phyloP scores from a whole-genome alignment of 2,329 filamentous ascomycete species.

The Leptographium galeiforme region DNA sequence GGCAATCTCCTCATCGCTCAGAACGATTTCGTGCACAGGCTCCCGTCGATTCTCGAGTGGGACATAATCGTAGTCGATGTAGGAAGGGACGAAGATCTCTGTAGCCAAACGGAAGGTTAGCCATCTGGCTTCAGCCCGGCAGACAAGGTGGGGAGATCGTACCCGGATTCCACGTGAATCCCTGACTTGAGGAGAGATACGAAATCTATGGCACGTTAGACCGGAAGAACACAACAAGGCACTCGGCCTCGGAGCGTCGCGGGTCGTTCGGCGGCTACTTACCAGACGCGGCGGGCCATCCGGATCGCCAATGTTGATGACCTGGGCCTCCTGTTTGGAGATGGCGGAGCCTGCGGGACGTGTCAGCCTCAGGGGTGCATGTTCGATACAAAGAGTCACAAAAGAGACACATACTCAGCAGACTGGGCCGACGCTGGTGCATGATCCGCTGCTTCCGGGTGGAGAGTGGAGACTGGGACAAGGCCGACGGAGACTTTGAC shows the following conservation, averaged over 20 bases:
- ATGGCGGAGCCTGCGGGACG: constrained; percentile 48
- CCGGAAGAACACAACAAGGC: too few species aligned
- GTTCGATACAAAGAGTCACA: not conserved
- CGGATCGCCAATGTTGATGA: constrained; percentile 63
- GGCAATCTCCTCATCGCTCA: constrained; percentile 65
- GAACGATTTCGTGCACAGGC: constrained; percentile 62
- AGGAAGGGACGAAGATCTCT: constrained; percentile 74
- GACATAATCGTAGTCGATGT: constrained; percentile 60
- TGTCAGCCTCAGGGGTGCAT: not conserved
- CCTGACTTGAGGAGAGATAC: constrained; percentile 66
- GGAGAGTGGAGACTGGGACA: constrained; percentile 23
- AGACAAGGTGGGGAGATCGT: constrained; percentile 10
- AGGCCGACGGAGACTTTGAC: constrained; percentile 42
- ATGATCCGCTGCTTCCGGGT: constrained; percentile 27
- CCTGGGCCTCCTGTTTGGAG: constrained; percentile 63
- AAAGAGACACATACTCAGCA: constrained; percentile 39
- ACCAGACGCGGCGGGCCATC: constrained; percentile 63
- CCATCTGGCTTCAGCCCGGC: too few species aligned
- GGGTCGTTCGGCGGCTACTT: constrained; percentile 17
- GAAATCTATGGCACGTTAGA: constrained; percentile 43
- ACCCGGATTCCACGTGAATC: constrained; percentile 75
- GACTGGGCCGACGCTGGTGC: constrained; percentile 45
- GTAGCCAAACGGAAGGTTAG: not conserved
- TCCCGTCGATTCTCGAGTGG: constrained; percentile 65
- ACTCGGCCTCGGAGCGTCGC: too few species aligned